phyloP scores from a whole-genome alignment of 768 basidiomycete genomes.

The Tephrocybe sp. region DNA sequence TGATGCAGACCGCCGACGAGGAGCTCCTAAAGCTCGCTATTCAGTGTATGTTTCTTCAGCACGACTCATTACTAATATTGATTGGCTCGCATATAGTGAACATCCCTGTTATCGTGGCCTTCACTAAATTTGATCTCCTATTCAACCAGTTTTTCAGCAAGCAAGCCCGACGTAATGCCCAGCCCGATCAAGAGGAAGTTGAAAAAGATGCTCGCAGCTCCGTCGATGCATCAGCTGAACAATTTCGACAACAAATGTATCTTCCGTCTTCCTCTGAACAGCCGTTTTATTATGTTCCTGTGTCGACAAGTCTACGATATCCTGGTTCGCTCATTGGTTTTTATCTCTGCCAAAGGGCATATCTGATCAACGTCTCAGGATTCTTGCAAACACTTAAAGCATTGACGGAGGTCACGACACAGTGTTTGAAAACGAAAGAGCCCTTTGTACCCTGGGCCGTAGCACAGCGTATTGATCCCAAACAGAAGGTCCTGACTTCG shows the following conservation, averaged over 20 bases:
- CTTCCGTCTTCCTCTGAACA: neutral
- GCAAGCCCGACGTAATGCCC: neutral
- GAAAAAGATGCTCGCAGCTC: neutral
- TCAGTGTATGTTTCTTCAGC: neutral
- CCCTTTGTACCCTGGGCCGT: conserved; percentile 4
- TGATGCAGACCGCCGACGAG: neutral
- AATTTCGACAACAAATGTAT: neutral
- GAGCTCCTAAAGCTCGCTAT: neutral
- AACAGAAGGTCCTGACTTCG: conserved; percentile 1
- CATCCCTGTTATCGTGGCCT: neutral
- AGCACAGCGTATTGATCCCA: conserved; percentile 4
- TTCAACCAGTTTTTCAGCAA: neutral
- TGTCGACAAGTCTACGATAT: neutral
- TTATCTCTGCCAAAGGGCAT: neutral
- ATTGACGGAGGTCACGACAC: neutral
- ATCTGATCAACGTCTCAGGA: neutral
- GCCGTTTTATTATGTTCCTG: neutral
- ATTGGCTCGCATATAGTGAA: neutral
- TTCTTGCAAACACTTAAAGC: neutral
- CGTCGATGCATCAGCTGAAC: neutral
- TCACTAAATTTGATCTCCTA: neutral
- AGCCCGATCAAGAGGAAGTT: neutral
- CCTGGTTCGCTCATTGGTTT: neutral
- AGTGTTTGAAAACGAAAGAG: neutral
- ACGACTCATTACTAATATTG: neutral